Evolutionary conservation across 257 asterid genomes (phyloP).

Genomic region (Thymus mandschuricus): DNA sequence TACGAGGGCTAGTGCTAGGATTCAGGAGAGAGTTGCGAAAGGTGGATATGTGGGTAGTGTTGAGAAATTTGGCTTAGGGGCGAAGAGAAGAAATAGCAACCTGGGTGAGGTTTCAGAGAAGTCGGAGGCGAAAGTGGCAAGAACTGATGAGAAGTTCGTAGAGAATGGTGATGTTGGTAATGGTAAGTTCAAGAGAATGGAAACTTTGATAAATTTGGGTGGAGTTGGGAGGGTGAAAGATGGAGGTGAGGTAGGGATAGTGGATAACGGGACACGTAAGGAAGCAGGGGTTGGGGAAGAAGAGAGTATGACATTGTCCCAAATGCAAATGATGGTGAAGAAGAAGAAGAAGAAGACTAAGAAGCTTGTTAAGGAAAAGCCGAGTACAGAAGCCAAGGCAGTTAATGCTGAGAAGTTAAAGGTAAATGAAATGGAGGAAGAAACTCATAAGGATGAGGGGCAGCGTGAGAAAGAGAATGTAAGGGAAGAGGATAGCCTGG

Average conservation of each 20-base stretch:
- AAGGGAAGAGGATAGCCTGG: constrained; percentile 12
- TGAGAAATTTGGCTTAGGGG: constrained; percentile 45
- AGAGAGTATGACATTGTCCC: constrained; percentile 79
- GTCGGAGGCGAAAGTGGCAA: constrained; percentile 26
- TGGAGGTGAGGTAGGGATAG: constrained; percentile 35
- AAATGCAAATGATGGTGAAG: constrained; percentile 66
- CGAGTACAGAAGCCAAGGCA: constrained; percentile 23
- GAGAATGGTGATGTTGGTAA: constrained; percentile 27
- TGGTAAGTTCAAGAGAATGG: constrained; percentile 6
- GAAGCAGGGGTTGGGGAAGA: constrained; percentile 51
- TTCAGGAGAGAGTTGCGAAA: constrained; percentile 49
- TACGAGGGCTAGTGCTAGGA: constrained; percentile 66
- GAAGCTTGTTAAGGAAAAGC: constrained; percentile 37
- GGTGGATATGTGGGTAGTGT: constrained; percentile 43
- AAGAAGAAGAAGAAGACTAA: constrained; percentile 47
- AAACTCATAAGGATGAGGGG: background rate
- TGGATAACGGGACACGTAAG: constrained; percentile 33
- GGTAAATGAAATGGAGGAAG: constrained; percentile 28
- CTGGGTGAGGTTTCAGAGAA: constrained; percentile 44
- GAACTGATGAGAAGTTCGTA: constrained; percentile 23
- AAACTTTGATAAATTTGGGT: constrained; percentile 7
- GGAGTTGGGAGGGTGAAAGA: constrained; percentile 26
- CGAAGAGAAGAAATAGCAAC: constrained; percentile 41
- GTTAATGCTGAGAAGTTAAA: constrained; percentile 27
- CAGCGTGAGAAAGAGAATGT: constrained; percentile 10